phyloP scores from a whole-genome alignment of 345 rosid species.

The Salix caprea region DNA sequence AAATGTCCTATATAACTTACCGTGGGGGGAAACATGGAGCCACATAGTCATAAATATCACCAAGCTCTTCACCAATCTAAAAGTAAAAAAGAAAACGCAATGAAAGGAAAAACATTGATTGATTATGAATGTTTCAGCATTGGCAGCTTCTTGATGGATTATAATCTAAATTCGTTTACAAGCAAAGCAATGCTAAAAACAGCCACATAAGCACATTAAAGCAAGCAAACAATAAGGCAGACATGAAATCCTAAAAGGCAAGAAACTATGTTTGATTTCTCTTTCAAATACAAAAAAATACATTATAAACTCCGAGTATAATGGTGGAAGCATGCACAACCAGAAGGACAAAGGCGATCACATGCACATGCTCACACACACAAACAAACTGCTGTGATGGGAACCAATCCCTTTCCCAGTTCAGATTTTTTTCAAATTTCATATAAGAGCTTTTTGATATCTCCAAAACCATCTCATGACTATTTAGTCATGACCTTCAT shows the following conservation, averaged over 20 bases:
- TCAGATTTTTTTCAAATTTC: neutral
- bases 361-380: neutral
- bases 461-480: neutral
- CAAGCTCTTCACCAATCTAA: slow-evolving; percentile 99
- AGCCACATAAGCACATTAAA: neutral
- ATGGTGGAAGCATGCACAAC: neutral
- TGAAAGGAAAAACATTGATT: neutral
- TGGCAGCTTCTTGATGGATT: neutral
- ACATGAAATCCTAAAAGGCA: neutral
- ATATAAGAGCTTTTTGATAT: neutral
- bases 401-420: neutral
- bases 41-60: slow-evolving; percentile 94
- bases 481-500: neutral
- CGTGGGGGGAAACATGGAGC: slow-evolving; percentile 99
- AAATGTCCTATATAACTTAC: slow-evolving; percentile 14
- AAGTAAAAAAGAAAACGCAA: slow-evolving; percentile 17
- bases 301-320: neutral
- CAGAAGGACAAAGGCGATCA: neutral
- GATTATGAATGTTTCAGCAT: neutral
- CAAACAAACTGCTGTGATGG: neutral
- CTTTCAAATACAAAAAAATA: neutral
- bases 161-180: neutral
- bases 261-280: neutral
- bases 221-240: neutral
- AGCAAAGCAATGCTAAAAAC: neutral